phyloP scores from a whole-genome alignment of 176 grass and related monocot species.

The Thinopyrum elongatum region DNA sequence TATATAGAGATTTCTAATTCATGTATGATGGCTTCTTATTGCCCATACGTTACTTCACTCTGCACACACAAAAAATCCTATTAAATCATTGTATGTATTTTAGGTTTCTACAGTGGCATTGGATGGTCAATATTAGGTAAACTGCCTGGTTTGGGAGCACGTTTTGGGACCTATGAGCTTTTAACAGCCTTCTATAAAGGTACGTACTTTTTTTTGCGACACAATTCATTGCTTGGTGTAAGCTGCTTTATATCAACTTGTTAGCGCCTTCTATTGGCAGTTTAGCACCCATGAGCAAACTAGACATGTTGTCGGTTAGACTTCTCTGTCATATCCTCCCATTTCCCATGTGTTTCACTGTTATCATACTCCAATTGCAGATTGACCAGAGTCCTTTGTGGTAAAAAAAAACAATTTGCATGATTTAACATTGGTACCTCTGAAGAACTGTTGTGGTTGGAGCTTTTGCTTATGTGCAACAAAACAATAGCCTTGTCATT shows the following conservation, averaged over 20 bases:
- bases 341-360: background rate
- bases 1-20: slow-evolving; percentile 22
- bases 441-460: background rate
- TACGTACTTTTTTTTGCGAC: background rate
- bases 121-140: slow-evolving; percentile 78
- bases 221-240: background rate
- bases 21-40: background rate
- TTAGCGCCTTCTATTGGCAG: background rate
- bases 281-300: background rate
- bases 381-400: background rate
- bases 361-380: background rate
- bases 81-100: slow-evolving; percentile 13
- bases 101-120: slow-evolving; percentile 79
- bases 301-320: background rate
- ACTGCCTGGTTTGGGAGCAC: slow-evolving; percentile 70
- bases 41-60: background rate
- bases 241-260: slow-evolving; percentile 16
- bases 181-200: slow-evolving; percentile 95
- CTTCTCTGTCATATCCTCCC: background rate
- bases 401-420: background rate
- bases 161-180: slow-evolving; percentile 90
- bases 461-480: background rate
- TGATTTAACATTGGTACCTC: background rate
- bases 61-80: slow-evolving; percentile 2
- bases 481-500: background rate